Evolutionary conservation across 2,329 filamentous ascomycete genomes (phyloP).

Genomic region (Pseudocercospora fijiensis): DNA sequence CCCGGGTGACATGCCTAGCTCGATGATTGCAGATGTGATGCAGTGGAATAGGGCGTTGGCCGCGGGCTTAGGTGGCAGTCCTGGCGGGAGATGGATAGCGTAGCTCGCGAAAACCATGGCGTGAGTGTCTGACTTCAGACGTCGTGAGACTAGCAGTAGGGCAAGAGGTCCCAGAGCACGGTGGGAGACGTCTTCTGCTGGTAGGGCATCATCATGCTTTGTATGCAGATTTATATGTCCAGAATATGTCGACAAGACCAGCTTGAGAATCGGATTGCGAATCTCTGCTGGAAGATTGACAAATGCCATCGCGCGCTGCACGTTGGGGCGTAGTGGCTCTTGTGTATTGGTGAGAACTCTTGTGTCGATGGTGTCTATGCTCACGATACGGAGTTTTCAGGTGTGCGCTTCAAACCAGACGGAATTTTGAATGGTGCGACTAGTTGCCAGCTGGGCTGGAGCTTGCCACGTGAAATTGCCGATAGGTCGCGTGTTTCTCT

Average conservation of each 20-base stretch:
- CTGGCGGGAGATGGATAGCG: not conserved
- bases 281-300: constrained; percentile 2
- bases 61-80: not conserved
- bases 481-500: not conserved
- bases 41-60: not conserved
- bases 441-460: not conserved
- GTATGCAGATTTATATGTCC: not conserved
- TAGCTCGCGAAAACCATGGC: not conserved
- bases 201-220: not conserved
- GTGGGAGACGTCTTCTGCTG: not conserved
- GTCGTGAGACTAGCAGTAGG: not conserved
- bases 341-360: not conserved
- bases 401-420: no score
- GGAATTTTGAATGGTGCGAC: not conserved
- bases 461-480: not conserved
- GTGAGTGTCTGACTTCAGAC: not conserved
- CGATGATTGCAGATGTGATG: not conserved
- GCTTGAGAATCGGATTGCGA: not conserved
- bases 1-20: not conserved
- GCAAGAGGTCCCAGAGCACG: not conserved
- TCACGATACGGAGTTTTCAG: not conserved
- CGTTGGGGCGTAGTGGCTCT: not conserved
- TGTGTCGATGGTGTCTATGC: not conserved
- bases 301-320: not conserved
- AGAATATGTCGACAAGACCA: not conserved